These are phyloP conservation scores for Tagetes erecta DNA, from an alignment of 129 eudicot species.

Conservation along the genomic window DNA sequence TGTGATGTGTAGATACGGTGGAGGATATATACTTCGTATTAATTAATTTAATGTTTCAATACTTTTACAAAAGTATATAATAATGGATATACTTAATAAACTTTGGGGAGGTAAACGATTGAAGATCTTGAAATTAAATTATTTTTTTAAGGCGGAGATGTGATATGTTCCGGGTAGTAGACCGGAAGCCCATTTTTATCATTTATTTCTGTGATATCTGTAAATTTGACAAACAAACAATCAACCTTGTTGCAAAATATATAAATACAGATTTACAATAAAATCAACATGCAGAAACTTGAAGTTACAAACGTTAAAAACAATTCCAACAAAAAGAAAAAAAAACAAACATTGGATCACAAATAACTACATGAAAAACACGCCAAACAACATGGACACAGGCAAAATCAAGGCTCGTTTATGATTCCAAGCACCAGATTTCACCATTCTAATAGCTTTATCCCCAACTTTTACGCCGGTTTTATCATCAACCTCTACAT, in stretches of 20 bases:
- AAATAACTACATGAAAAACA: not conserved
- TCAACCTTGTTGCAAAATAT: not conserved
- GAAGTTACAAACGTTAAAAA: not conserved
- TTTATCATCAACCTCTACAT: constrained; percentile 27
- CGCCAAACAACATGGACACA: constrained; percentile 15
- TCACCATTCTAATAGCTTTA: constrained; percentile 30
- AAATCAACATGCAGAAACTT: not conserved
- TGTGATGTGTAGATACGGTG: too few species aligned
- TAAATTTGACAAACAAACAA: constrained; percentile 2
- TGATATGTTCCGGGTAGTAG: too few species aligned
- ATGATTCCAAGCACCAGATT: constrained; percentile 16
- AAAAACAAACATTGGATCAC: not conserved
- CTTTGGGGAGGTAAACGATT: too few species aligned
- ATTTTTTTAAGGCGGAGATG: too few species aligned
- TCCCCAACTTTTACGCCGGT: constrained; percentile 26
- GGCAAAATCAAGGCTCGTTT: constrained; percentile 15
- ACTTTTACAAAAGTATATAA: too few species aligned
- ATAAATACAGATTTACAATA: not conserved
- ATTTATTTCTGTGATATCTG: not conserved
- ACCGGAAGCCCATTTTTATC: too few species aligned
- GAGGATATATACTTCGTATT: too few species aligned
- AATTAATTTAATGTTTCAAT: too few species aligned
- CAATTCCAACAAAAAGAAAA: not conserved
- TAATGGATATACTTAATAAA: too few species aligned
- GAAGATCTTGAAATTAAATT: too few species aligned